Evolutionary conservation across 106 monocot genomes (phyloP).

Genomic region (Amphibolis antarctica): DNA sequence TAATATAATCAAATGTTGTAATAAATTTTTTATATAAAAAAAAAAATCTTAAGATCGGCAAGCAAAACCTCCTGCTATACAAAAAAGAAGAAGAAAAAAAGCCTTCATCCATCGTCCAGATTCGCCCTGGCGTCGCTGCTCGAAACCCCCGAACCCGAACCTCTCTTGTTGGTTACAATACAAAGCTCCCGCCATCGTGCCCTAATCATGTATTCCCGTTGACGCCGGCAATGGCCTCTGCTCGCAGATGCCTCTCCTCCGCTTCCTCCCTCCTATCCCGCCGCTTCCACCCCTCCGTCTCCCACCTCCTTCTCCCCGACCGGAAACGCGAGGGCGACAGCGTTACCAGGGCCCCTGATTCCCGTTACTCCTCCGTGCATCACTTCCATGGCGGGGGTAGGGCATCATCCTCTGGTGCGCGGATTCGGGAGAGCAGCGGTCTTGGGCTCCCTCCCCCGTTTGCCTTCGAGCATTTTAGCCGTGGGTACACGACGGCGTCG

Average conservation of each 20-base stretch:
- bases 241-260: slow-evolving; percentile 5
- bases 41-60: no score
- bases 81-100: no score
- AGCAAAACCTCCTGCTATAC: no score
- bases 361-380: neutral
- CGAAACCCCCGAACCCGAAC: slow-evolving; percentile 3
- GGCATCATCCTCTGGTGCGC: neutral
- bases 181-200: slow-evolving; percentile 2
- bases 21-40: no score
- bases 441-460: neutral
- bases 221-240: neutral
- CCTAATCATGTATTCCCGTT: neutral
- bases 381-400: neutral
- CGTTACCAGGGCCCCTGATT: neutral
- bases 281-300: slow-evolving; percentile 10
- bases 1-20: no score
- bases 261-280: slow-evolving; percentile 1
- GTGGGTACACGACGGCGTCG: slow-evolving; percentile 1
- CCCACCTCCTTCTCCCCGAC: slow-evolving; percentile 1
- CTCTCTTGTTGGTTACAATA: no score
- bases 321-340: neutral
- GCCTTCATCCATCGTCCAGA: no score
- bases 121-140: no score
- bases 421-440: slow-evolving; percentile 1
- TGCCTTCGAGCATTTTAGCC: neutral